Evolutionary conservation across 257 asterid species (phyloP).

Genomic region (Solanum phureja): DNA sequence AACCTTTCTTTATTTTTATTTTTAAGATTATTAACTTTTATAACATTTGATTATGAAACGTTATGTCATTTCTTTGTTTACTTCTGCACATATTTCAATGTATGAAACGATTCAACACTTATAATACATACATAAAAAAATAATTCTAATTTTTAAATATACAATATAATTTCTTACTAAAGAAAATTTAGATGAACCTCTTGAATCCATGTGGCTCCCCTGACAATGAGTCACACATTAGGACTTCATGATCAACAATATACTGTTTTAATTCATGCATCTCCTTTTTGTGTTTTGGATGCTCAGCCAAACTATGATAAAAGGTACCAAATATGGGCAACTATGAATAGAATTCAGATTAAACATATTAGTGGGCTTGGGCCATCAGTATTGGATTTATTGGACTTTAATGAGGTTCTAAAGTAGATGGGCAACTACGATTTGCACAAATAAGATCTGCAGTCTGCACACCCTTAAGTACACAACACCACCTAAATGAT

Average conservation of each 20-base stretch:
- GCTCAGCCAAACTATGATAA: background rate
- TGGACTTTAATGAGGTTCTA: too few species aligned
- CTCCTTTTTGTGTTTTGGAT: background rate
- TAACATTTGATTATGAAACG: too few species aligned
- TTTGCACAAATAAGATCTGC: too few species aligned
- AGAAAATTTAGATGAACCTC: background rate
- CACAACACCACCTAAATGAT: too few species aligned
- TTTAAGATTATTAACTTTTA: too few species aligned
- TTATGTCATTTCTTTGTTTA: too few species aligned
- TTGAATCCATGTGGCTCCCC: background rate
- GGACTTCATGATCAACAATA: background rate
- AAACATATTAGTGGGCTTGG: background rate
- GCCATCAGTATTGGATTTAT: background rate
- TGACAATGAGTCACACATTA: background rate
- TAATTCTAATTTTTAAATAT: too few species aligned
- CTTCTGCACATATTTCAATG: background rate
- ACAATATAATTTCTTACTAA: too few species aligned
- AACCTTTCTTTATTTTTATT: background rate
- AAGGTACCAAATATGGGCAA: background rate
- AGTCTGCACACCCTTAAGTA: too few species aligned
- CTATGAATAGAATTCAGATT: background rate
- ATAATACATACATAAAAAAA: too few species aligned
- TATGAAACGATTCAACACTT: too few species aligned
- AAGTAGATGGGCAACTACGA: too few species aligned
- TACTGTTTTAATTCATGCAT: background rate